Evolutionary conservation across 148 eudicot species (phyloP).

Genomic region (Salicornia ramosissima): DNA sequence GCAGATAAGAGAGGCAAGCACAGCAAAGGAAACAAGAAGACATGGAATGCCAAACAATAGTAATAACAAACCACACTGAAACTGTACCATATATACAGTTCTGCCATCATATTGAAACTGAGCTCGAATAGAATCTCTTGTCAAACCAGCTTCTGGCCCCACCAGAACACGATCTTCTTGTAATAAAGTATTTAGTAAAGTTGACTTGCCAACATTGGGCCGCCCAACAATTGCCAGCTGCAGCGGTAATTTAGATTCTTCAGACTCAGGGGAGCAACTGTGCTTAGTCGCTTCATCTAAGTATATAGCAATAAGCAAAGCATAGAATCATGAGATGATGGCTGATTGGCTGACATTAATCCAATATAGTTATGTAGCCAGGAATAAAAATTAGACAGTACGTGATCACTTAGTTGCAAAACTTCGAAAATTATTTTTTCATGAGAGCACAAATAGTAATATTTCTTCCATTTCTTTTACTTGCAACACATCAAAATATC

Average conservation of each 20-base stretch:
- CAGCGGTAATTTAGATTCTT: slow-evolving; percentile 72
- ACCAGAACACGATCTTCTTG: slow-evolving; percentile 96
- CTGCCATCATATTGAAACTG: slow-evolving; percentile 76
- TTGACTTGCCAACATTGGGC: slow-evolving; percentile 94
- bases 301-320: slow-evolving; percentile 10
- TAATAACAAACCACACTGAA: neutral
- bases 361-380: neutral
- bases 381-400: neutral
- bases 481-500: no score
- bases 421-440: no score
- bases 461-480: no score
- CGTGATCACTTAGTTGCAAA: no score
- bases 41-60: neutral
- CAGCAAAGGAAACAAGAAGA: neutral
- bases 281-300: slow-evolving; percentile 38
- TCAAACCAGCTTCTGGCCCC: slow-evolving; percentile 98
- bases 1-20: neutral
- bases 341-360: no score
- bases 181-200: slow-evolving; percentile 77
- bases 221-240: slow-evolving; percentile 94
- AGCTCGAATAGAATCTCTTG: slow-evolving; percentile 95
- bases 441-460: no score
- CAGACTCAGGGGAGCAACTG: slow-evolving; percentile 33
- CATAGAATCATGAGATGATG: slow-evolving; percentile 14
- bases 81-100: slow-evolving; percentile 75